Percentiles rank a stretch among this genome's conserved stretches.
Evolutionary conservation across 2,329 filamentous ascomycete genomes (phyloP).

Genomic region (Calonectria crousiana): DNA sequence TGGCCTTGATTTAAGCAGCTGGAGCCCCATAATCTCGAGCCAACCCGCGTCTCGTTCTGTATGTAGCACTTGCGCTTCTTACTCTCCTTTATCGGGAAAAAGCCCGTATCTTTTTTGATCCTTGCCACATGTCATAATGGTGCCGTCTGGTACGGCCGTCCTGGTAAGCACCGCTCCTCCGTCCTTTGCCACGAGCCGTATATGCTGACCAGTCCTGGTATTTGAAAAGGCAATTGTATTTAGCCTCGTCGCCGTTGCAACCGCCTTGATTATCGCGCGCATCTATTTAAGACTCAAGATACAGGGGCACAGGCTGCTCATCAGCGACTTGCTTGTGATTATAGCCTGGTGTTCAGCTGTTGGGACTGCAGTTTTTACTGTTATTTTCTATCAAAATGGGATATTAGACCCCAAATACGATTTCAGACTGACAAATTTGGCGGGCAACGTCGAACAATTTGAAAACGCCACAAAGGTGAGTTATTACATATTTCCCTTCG

Average conservation of each 20-base stretch:
- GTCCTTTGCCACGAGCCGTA: background rate
- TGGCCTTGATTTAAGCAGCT: background rate
- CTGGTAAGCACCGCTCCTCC: background rate
- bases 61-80: background rate
- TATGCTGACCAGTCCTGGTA: background rate
- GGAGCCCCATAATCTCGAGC: background rate
- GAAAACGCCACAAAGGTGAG: background rate
- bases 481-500: background rate
- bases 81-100: background rate
- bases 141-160: background rate
- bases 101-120: background rate
- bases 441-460: background rate
- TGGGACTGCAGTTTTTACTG: background rate
- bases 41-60: background rate
- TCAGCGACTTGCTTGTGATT: background rate
- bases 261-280: background rate
- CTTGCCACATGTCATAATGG: background rate
- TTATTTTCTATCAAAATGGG: background rate
- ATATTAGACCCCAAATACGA: background rate
- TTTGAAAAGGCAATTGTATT: background rate
- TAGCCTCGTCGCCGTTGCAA: background rate
- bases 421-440: background rate
- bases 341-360: background rate
- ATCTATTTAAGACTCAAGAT: background rate
- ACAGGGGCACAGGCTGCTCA: background rate